Conservation (phyloP, 192 early-diverging fungal genomes). For the Lobosporangium transversale region DNA sequence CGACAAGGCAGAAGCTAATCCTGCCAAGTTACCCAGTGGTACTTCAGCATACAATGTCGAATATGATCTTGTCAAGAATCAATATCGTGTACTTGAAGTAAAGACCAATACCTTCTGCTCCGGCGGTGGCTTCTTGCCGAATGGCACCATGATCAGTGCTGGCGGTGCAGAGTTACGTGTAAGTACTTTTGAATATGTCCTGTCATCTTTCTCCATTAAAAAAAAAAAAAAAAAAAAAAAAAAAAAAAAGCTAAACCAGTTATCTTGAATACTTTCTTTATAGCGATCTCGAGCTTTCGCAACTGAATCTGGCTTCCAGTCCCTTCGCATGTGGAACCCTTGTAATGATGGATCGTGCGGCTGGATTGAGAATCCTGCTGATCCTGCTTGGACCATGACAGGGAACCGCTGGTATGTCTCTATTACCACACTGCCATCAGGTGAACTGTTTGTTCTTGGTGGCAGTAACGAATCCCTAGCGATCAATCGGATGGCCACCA, state of each 20-base stretch:
- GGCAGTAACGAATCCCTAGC: conserved; percentile 58
- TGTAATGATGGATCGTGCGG: conserved; percentile 55
- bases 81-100: conserved; percentile 52
- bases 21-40: conserved; percentile 45
- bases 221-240: too few relatives aligned
- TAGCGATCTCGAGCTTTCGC: conserved; percentile 21
- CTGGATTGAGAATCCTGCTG: conserved; percentile 56
- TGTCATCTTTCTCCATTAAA: background rate
- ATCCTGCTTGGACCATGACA: conserved; percentile 43
- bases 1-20: conserved; percentile 62
- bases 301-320: conserved; percentile 52
- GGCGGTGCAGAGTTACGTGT: conserved; percentile 59
- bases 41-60: conserved; percentile 54
- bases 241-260: too few relatives aligned
- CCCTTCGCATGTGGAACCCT: conserved; percentile 58
- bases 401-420: conserved; percentile 64
- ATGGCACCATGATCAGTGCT: conserved; percentile 60
- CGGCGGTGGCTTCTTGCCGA: conserved; percentile 60
- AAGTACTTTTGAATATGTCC: too few relatives aligned
- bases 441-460: conserved; percentile 64
- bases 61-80: conserved; percentile 57
- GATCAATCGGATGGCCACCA: conserved; percentile 50
- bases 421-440: conserved; percentile 54
- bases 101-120: conserved; percentile 67
- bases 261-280: background rate